These are phyloP conservation scores for Sphaerulina musiva DNA, from an alignment of 2,329 filamentous ascomycete species.

Conservation along the genomic window DNA sequence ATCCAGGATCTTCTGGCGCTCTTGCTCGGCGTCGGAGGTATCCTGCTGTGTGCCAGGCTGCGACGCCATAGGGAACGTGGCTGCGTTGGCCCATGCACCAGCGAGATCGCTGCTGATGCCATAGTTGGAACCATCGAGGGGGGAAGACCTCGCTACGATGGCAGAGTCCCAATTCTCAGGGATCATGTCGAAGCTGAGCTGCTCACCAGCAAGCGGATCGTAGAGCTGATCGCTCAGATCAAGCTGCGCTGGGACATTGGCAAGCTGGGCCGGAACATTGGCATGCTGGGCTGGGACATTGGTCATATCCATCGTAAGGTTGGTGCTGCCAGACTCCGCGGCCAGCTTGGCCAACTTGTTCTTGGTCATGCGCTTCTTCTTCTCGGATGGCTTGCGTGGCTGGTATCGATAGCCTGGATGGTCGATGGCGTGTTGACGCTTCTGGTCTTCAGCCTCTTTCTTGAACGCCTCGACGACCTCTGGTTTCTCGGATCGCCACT, in stretches of 20 bases:
- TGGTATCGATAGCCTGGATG: constrained; percentile 24
- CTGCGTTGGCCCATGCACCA: background rate
- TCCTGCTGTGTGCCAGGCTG: background rate
- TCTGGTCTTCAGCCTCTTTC: constrained; percentile 5
- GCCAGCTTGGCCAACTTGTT: constrained; percentile 30
- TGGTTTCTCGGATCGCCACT: constrained; percentile 9
- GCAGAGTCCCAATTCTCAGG: no score
- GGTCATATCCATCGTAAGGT: constrained; percentile 8
- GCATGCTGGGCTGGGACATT: background rate
- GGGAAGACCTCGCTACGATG: background rate
- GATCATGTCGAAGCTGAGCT: background rate
- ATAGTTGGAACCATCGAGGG: background rate
- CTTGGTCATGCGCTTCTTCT: constrained; percentile 28
- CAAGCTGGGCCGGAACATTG: background rate
- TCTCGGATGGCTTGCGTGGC: constrained; percentile 27
- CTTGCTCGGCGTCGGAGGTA: background rate
- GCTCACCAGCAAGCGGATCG: background rate
- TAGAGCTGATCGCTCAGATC: background rate
- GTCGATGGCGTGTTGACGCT: constrained; percentile 13
- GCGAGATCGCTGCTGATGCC: background rate
- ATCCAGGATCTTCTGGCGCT: no score
- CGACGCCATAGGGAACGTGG: background rate
- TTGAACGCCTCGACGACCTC: constrained; percentile 9
- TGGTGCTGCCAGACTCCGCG: constrained; percentile 10
- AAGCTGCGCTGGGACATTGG: background rate